Conservation (phyloP, 768 basidiomycete species). For the Russula griseocarnosa region DNA sequence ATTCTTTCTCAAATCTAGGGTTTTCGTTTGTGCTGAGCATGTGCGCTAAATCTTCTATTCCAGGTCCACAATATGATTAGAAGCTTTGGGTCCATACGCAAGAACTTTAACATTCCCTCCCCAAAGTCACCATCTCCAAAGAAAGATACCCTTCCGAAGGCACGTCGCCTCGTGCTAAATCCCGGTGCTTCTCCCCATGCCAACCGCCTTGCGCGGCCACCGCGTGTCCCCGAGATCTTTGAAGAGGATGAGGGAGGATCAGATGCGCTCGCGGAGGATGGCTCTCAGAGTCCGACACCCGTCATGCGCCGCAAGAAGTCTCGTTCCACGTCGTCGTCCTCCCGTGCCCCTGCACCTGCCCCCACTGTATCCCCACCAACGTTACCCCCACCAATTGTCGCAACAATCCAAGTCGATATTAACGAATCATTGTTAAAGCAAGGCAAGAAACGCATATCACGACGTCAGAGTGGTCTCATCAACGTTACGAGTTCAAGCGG, state of each 20-base stretch:
- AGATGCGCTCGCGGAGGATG: slow-evolving; percentile 43
- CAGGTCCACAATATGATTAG: slow-evolving; percentile 45
- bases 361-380: slow-evolving; percentile 38
- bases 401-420: slow-evolving; percentile 33
- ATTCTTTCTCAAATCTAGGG: not conserved
- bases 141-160: slow-evolving; percentile 39
- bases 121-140: slow-evolving; percentile 41
- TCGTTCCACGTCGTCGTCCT: slow-evolving; percentile 35
- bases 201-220: slow-evolving; percentile 59
- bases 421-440: slow-evolving; percentile 35
- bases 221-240: slow-evolving; percentile 59
- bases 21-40: not conserved
- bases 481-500: slow-evolving; percentile 28
- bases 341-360: slow-evolving; percentile 47
- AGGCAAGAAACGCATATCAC: slow-evolving; percentile 37
- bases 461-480: slow-evolving; percentile 53
- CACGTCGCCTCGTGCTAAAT: slow-evolving; percentile 45
- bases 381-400: slow-evolving; percentile 25
- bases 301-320: slow-evolving; percentile 46
- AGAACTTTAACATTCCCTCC: slow-evolving; percentile 49
- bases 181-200: slow-evolving; percentile 46
- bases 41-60: not conserved
- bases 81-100: slow-evolving; percentile 60
- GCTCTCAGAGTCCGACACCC: slow-evolving; percentile 39
- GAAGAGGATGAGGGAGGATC: slow-evolving; percentile 63